Conservation (phyloP, 768 basidiomycete genomes). For the Mycena latifolia region DNA sequence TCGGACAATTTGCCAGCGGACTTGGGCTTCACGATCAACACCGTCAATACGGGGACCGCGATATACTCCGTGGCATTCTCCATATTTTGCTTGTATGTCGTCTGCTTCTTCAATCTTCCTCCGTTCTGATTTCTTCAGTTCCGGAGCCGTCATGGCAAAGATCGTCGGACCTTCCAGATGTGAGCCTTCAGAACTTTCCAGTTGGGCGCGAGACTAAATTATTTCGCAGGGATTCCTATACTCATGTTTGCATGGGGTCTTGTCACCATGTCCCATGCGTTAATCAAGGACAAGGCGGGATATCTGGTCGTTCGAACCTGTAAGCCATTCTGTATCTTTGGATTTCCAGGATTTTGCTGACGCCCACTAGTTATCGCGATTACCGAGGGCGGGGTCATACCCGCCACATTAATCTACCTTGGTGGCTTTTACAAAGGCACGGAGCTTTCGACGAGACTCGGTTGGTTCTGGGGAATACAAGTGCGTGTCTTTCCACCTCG, state of each 20-base stretch:
- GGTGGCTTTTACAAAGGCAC: slow-evolving; percentile 58
- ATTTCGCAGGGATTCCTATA: slow-evolving; percentile 49
- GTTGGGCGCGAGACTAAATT: not conserved
- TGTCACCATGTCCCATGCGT: slow-evolving; percentile 51
- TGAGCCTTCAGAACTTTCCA: slow-evolving; percentile 15
- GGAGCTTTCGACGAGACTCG: slow-evolving; percentile 56
- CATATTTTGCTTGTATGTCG: slow-evolving; percentile 43
- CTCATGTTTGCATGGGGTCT: slow-evolving; percentile 57
- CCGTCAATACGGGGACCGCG: slow-evolving; percentile 53
- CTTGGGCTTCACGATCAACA: slow-evolving; percentile 54
- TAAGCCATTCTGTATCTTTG: slow-evolving; percentile 30
- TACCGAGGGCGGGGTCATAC: slow-evolving; percentile 57
- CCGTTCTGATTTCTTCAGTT: slow-evolving; percentile 13
- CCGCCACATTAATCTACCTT: slow-evolving; percentile 56
- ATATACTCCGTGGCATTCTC: slow-evolving; percentile 53
- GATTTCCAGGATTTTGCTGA: not conserved
- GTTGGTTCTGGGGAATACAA: slow-evolving; percentile 58
- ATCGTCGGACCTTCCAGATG: slow-evolving; percentile 53
- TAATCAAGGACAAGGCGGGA: slow-evolving; percentile 50
- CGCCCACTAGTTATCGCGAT: slow-evolving; percentile 50
- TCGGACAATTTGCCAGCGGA: slow-evolving; percentile 54
- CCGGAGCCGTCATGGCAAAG: slow-evolving; percentile 55
- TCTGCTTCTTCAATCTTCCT: not conserved
- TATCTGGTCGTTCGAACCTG: slow-evolving; percentile 53
- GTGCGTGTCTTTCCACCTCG: not conserved